A percentile compares a stretch with the other conserved stretches of the same genome.
Evolutionary conservation across 208 protist genomes (phyloP).

Genomic region (Leishmania guyanensis): DNA sequence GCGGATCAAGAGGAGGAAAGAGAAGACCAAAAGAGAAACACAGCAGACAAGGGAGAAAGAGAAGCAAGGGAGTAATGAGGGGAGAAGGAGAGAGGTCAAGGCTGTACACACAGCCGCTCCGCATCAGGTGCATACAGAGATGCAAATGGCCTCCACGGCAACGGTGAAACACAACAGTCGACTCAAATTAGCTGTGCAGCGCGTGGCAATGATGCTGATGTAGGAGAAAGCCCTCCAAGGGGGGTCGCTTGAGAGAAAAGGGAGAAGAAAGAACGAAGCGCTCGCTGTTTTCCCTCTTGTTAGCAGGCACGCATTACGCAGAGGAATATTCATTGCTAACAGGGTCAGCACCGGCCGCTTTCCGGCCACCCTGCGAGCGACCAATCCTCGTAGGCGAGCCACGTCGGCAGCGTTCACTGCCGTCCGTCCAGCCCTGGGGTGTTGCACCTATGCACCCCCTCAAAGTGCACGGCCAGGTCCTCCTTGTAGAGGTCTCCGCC

Average conservation of each 20-base stretch:
- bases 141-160: background rate
- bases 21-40: background rate
- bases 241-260: background rate
- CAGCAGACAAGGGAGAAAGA: background rate
- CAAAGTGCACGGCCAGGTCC: conserved; percentile 10
- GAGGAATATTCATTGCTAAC: background rate
- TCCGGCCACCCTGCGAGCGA: background rate
- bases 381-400: conserved; percentile 17
- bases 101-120: background rate
- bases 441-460: conserved; percentile 2
- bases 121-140: background rate
- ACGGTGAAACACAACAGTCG: background rate
- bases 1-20: background rate
- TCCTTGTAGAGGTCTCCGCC: conserved; percentile 4
- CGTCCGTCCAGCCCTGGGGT: conserved; percentile 8
- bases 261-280: background rate
- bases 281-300: background rate
- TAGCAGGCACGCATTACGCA: background rate
- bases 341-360: background rate
- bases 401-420: conserved; percentile 7
- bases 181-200: background rate
- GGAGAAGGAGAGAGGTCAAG: too few species aligned
- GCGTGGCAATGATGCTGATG: background rate
- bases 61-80: background rate
- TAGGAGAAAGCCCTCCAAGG: background rate